These are phyloP conservation scores for Alternaria conjuncta DNA, from an alignment of 2,329 filamentous ascomycete genomes.

Conservation along the genomic window DNA sequence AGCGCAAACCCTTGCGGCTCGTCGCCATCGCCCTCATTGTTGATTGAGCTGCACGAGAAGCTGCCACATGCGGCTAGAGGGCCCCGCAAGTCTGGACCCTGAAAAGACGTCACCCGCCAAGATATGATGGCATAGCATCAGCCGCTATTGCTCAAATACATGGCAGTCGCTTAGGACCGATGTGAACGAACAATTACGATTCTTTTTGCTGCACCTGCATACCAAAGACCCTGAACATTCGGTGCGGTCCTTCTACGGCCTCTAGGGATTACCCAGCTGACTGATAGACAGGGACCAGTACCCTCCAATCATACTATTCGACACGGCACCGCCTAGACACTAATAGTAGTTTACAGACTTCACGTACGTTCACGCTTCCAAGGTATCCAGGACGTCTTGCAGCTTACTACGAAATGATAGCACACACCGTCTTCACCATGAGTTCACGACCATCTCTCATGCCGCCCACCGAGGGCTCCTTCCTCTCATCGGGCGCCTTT, in stretches of 20 bases:
- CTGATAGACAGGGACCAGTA: constrained; percentile 1
- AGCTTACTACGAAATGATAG: neutral
- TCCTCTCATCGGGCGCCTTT: constrained; percentile 21
- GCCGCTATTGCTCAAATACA: constrained; percentile 11
- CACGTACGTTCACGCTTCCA: neutral
- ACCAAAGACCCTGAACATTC: neutral
- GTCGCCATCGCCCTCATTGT: constrained; percentile 4
- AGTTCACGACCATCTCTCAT: constrained; percentile 26
- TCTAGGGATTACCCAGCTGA: neutral
- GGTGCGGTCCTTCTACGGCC: neutral
- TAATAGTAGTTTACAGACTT: neutral
- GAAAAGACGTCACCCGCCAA: constrained; percentile 21
- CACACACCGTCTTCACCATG: constrained; percentile 14
- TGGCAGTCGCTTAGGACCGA: constrained; percentile 1
- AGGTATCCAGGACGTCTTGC: neutral
- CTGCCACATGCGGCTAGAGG: constrained; percentile 9
- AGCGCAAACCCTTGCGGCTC: constrained; percentile 1
- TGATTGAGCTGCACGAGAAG: constrained; percentile 6
- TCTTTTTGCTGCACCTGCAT: neutral
- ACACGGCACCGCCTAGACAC: neutral
- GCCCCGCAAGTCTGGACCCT: constrained; percentile 22
- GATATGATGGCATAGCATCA: constrained; percentile 18
- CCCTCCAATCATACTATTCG: neutral
- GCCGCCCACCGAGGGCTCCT: constrained; percentile 27
- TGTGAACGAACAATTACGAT: constrained; percentile 1